These are phyloP conservation scores for Fusarium proliferatum DNA, from an alignment of 2,329 filamentous ascomycete genomes.

Conservation along the genomic window DNA sequence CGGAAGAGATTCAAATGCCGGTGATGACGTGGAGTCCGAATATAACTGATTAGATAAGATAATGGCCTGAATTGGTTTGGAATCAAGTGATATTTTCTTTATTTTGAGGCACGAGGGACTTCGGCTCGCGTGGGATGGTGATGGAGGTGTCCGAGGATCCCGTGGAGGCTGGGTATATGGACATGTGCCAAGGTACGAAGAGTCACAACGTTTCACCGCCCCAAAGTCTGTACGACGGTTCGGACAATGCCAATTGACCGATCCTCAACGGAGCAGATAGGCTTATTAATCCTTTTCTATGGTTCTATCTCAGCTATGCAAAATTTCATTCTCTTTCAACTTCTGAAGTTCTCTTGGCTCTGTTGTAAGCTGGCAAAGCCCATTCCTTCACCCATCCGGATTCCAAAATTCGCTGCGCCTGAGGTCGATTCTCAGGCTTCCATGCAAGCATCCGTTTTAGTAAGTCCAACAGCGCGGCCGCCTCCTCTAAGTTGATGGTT, in stretches of 20 bases:
- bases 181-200: neutral
- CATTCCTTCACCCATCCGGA: slow-evolving; percentile 30
- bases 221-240: neutral
- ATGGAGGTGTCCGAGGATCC: neutral
- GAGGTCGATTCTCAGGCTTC: slow-evolving; percentile 9
- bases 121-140: neutral
- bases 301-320: neutral
- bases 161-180: neutral
- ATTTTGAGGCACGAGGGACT: neutral
- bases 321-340: neutral
- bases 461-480: slow-evolving; percentile 2
- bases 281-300: neutral
- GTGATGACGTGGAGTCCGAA: neutral
- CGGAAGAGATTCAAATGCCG: neutral
- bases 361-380: slow-evolving; percentile 23
- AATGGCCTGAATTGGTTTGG: neutral
- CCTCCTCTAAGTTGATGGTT: neutral
- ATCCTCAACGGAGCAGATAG: neutral
- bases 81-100: neutral
- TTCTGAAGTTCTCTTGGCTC: neutral
- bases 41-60: neutral
- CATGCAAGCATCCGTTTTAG: slow-evolving; percentile 24
- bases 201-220: neutral
- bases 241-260: neutral
- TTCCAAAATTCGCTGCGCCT: slow-evolving; percentile 11